Base-by-base conservation (phyloP, 192 early-diverging fungal genomes). In the Coemansia sp. region DNA sequence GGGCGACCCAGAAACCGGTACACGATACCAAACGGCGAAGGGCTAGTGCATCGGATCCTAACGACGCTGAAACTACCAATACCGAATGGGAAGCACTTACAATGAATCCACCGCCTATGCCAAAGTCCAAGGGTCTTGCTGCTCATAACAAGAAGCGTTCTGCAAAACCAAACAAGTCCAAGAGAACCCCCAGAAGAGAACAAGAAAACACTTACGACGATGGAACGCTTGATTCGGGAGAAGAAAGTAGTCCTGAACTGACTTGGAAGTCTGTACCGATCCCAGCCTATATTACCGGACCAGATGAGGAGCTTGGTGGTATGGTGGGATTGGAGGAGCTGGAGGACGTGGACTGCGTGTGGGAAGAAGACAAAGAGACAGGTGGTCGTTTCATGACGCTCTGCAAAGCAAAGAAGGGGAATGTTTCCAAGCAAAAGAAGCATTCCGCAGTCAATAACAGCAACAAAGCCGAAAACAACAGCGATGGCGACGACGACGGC, bases 251-350 rank as follows among this genome's bases (percentile, higher is more conserved):
- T 5, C 75, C 85, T 34, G 69, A 69, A 5, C 85, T 86, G 84
- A 85, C 75, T 38, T 92, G 91, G 91, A 79, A 73, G 11, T 69
- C 83, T 17, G 85, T 91, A 3, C 20, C 66, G 2, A 49, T 80
- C 11, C 79, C 85, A 7, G 69, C 84, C 5, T 70, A 67, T 52
- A 80, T 85, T 48, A 59, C 84, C 9, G 80, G 84, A 20, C 79
- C 75, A 56, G 83, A 81, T 42, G 86, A 92, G 43, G 91, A 91
- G 32, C 65, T 86, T 53, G 90, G 89, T 15, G 95, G 93, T 4
- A 91, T 97, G 72, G 53, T 95, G 19, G 89, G 89, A 50, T 82
- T 97, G 41, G 93, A 97, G 71, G 95, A 97, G 60, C 72, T 95
- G 25, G 89, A 92, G 34, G 91, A 86, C 55, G 88, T 95, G 10